Conservation (phyloP, 2,329 filamentous ascomycete species). For the Calonectria hawksworthii region DNA sequence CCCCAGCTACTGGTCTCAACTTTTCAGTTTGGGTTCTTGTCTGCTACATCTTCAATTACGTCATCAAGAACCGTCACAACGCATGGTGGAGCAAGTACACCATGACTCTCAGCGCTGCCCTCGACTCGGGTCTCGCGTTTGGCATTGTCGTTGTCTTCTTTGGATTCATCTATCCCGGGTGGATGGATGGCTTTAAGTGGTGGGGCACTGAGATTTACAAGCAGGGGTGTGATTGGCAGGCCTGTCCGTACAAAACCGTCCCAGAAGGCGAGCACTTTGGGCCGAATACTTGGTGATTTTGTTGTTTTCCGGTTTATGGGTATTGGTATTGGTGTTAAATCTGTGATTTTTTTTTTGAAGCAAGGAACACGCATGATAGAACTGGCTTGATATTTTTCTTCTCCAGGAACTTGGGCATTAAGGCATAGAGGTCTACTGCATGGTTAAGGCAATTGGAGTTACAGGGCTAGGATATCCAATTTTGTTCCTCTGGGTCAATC, state of each 20-base stretch:
- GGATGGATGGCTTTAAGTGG: conserved; percentile 81
- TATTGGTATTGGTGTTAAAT: neutral
- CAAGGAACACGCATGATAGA: conserved; percentile 40
- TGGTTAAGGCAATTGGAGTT: conserved; percentile 23
- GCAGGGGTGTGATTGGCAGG: conserved; percentile 87
- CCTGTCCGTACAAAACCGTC: conserved; percentile 78
- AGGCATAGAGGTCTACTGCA: conserved; percentile 36
- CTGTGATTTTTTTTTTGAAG: conserved; percentile 9
- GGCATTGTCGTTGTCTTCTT: conserved; percentile 89
- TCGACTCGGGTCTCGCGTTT: conserved; percentile 87
- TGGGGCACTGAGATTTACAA: conserved; percentile 93
- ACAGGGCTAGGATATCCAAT: conserved; percentile 7
- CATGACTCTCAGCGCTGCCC: conserved; percentile 86
- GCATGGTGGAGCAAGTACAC: conserved; percentile 94
- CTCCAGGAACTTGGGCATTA: neutral
- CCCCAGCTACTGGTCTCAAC: conserved; percentile 87
- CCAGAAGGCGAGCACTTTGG: conserved; percentile 76
- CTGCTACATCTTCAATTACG: conserved; percentile 87
- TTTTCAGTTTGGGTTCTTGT: conserved; percentile 90
- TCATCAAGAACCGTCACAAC: conserved; percentile 76
- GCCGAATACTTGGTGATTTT: conserved; percentile 69
- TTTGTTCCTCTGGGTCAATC: conserved; percentile 9
- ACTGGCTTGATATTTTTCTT: neutral
- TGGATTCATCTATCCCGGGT: conserved; percentile 85
- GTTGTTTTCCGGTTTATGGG: neutral